phyloP scores from a whole-genome alignment of 2,329 filamentous ascomycete species.

The Cylindrodendrum hubeiense region DNA sequence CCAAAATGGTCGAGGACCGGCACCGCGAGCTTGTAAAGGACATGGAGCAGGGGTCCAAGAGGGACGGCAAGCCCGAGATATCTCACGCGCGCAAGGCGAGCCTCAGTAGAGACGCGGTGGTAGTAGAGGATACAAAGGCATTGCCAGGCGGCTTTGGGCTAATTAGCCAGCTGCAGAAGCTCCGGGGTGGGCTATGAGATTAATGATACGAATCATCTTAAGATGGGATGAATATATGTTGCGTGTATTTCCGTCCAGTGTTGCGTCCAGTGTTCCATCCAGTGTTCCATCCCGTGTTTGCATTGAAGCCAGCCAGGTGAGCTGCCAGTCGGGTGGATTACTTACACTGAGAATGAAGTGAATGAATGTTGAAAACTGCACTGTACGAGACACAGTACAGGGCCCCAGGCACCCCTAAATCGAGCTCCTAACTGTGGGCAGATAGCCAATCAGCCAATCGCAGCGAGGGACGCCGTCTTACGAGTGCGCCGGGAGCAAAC shows the following conservation, averaged over 20 bases:
- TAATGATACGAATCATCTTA: neutral
- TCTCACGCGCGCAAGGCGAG: conserved; percentile 53
- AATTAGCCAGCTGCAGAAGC: conserved; percentile 73
- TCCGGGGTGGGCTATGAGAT: conserved; percentile 64
- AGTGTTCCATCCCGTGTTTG: neutral
- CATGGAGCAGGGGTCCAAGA: conserved; percentile 57
- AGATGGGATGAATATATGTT: neutral
- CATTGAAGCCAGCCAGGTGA: neutral
- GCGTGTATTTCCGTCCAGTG: neutral
- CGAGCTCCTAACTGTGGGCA: neutral
- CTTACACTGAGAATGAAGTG: neutral
- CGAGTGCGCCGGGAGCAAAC: conserved; percentile 18
- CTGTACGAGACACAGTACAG: neutral
- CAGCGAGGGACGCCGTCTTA: neutral
- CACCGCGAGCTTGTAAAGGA: conserved; percentile 67
- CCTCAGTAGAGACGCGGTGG: conserved; percentile 43
- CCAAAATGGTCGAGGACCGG: conserved; percentile 85
- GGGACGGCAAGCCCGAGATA: conserved; percentile 50
- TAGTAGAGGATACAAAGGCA: conserved; percentile 56
- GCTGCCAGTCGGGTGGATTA: neutral
- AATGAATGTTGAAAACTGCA: neutral
- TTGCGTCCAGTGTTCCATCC: no score
- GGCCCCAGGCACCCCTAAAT: neutral
- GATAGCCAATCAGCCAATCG: conserved; percentile 13
- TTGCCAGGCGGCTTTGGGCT: conserved; percentile 67